A percentile compares a stretch with the other conserved stretches of the same genome.
Evolutionary conservation across 768 basidiomycete genomes (phyloP).

Genomic region (Tricholoma terreum): DNA sequence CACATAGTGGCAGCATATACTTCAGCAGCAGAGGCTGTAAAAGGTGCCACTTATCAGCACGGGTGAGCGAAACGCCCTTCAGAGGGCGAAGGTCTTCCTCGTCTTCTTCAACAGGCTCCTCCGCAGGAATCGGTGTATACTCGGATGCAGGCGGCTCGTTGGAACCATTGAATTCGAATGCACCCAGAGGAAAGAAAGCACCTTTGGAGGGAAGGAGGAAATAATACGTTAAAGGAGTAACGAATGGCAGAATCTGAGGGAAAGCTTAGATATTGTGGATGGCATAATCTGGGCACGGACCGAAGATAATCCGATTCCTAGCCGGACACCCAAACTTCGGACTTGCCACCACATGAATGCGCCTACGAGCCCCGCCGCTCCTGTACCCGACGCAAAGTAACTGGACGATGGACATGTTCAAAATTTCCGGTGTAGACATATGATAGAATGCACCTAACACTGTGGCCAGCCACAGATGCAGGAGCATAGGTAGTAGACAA

Average conservation of each 20-base stretch:
- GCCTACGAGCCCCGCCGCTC: constrained; percentile 89
- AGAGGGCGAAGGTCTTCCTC: constrained; percentile 34
- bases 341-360: constrained; percentile 95
- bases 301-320: constrained; percentile 79
- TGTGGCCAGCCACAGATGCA: constrained; percentile 62
- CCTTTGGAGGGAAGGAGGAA: constrained; percentile 68
- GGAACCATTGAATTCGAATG: background rate
- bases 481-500: constrained; percentile 79
- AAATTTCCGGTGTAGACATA: background rate
- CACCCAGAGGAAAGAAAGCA: constrained; percentile 35
- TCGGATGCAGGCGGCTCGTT: constrained; percentile 26
- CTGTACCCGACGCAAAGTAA: constrained; percentile 93
- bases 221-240: constrained; percentile 74
- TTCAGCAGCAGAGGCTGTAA: constrained; percentile 73
- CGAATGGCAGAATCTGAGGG: constrained; percentile 51
- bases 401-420: constrained; percentile 30
- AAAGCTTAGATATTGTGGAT: background rate
- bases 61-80: constrained; percentile 54
- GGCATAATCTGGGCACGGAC: constrained; percentile 39
- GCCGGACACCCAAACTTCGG: constrained; percentile 75
- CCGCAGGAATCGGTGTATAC: constrained; percentile 44
- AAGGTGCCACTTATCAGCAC: constrained; percentile 75
- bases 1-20: constrained; percentile 94
- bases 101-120: constrained; percentile 41
- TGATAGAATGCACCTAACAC: constrained; percentile 62